These are phyloP conservation scores for Crithidia mellificae DNA, from an alignment of 208 protist species.

Conservation along the genomic window DNA sequence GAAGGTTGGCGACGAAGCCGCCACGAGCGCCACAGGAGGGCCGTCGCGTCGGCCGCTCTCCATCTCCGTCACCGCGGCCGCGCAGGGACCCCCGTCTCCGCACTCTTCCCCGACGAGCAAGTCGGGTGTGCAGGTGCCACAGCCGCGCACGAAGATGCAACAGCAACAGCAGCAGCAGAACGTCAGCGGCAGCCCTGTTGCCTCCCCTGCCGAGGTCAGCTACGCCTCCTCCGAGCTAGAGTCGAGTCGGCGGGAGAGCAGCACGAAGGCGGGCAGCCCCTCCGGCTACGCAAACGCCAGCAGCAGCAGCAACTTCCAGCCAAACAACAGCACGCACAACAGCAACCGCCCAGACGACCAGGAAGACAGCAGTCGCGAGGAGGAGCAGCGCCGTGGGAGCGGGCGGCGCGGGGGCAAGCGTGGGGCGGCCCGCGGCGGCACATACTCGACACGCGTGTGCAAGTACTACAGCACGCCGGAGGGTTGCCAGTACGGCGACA, in stretches of 20 bases:
- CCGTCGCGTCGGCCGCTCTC: constrained; percentile 8
- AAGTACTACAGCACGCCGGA: constrained; percentile 38
- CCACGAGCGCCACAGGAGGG: background rate
- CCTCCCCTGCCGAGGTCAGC: constrained; percentile 34
- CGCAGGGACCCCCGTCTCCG: constrained; percentile 16
- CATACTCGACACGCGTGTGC: constrained; percentile 29
- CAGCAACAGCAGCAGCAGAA: constrained; percentile 37
- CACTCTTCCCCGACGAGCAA: constrained; percentile 31
- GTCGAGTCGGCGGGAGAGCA: constrained; percentile 27
- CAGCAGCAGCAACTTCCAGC: constrained; percentile 19
- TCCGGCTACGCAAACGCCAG: constrained; percentile 15
- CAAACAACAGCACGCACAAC: constrained; percentile 18
- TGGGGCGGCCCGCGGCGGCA: constrained; percentile 20
- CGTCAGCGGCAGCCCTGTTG: constrained; percentile 14
- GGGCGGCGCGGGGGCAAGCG: constrained; percentile 28
- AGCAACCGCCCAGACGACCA: constrained; percentile 25
- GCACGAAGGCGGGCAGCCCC: constrained; percentile 9
- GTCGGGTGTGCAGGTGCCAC: constrained; percentile 52
- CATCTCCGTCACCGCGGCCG: constrained; percentile 5
- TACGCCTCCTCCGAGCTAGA: constrained; percentile 30
- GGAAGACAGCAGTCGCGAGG: constrained; percentile 26
- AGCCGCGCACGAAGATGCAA: constrained; percentile 66
- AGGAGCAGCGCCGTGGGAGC: constrained; percentile 38
- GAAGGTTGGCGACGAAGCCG: background rate
- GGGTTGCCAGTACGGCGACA: constrained; percentile 48